Base-by-base conservation (phyloP, 2,329 filamentous ascomycete genomes). In the Aspergillus ochraceoroseus region DNA sequence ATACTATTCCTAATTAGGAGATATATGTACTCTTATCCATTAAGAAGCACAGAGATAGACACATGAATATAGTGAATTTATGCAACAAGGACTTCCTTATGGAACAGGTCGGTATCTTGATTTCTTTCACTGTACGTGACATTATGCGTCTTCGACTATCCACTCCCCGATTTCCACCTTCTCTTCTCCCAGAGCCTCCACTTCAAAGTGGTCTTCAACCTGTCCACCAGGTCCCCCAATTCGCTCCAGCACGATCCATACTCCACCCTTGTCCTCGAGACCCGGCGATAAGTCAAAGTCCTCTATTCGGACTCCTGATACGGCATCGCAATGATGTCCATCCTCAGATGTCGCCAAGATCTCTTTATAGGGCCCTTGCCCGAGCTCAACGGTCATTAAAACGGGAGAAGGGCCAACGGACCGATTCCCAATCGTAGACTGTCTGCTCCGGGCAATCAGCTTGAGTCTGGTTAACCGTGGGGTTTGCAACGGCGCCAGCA, bases 211-310 rank as follows among this genome's bases (percentile, higher is more conserved):
- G 40, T 69, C 66, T 38, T 67, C 61, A 7, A 67, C 63, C 41
- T 69, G 65, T 74, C 79, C 71, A 4, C 66, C 66, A 30, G 70
- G 71, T 7, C 74, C 76, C n/a, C 80, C 84, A 55, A 90, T 75
- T 49, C 84, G 76, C 64, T 95, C 88, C 28, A 95, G 70, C 4
- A 95, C 82, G 38, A 95, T 70, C 83, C 85, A 94, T 42, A 88
- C 62, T 12, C 81, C 81, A 13, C 76, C 75, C 7, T 65, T 65
- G 19, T 65, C 65, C 42, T 71, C 68, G 48, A 75, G 64, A n/a
- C 70, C 73, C 0, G 86, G 83, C 30, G 80, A 79, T 28, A 95
- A 66, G 64, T 94, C 83, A 36, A 94, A 74, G 48, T 90, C 82
- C 9, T 78, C 71, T 1, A 84, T 85, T 33, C 85, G 75, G 17